Evolutionary conservation across 495 filamentous ascomycete species (phyloP), one percentile per base, ranked within the genome.

Genomic region (Parachaetomium inaequale): DNA sequence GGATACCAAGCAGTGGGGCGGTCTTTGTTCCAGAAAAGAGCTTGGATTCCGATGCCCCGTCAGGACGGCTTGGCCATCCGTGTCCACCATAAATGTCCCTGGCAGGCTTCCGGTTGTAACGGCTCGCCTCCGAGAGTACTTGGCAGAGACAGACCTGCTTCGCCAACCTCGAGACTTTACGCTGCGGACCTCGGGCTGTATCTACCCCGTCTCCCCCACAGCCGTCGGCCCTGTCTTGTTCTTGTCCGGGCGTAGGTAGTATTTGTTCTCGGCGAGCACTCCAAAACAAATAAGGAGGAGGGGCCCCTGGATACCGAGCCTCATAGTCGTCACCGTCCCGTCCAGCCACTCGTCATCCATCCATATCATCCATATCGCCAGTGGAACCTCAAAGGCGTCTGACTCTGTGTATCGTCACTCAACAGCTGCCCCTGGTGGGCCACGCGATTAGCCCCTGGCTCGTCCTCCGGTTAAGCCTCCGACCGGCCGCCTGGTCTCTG

Each of bases 361-460:
- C 3, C 17, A 17, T 12, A 26, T 2, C 14, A 15, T 46, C 17
- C 26, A 29, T 3, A 19, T 29, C 8, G 54, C 1, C 15, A 8
- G 21, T 17, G 10, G 11, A 36, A 23, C 28, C 26, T 28, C 8
- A 3, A 36, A 58, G 25, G 15, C 23, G 12, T 26, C 32, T 19
- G 43, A 5, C n/a, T 31, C n/a, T 51, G 46, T 52, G 57, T 29
- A n/a, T 31, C 19, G 23, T 59, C 52, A 2, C 47, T 59, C 57
- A 21, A 21, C 45, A 59, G 45, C 25, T 0, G 19, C 42, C 4
- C 12, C 32, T 14, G 21, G 6, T 17, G 15, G 10, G 14, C 14
- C 32, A 14, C 36, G 21, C 29, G n/a, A 4, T 7, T 10, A 14
- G 4, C 19, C 29, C 23, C 46, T 42, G 25, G 29, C 23, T 42